Base-by-base conservation (phyloP, 768 basidiomycete species). In the Termitomyces bulborhizus region DNA sequence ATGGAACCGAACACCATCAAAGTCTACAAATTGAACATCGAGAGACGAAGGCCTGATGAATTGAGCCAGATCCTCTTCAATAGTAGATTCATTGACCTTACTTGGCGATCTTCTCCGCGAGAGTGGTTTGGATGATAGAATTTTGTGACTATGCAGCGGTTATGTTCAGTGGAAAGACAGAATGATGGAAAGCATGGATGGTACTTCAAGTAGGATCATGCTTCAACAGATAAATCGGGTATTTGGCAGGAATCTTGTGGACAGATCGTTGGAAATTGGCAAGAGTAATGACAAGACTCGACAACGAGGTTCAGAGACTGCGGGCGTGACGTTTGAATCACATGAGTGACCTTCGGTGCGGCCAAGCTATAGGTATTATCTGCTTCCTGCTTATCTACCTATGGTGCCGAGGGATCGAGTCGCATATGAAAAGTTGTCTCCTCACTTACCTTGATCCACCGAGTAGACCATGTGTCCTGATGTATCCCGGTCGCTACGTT, bases 21-120 rank as follows among this genome's bases (percentile, higher is more conserved):
- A 99, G 73, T 99, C 97, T 51, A 98, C 97, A 63, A 99, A 99
- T 55, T 91, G 83, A 54, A 98, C 88, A 74, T 99, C 97, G 57
- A 98, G 77, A 31, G 89, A 85, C 6, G 89, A 84, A 13, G 96
- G 93, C 69, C 95, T 99, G 67, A 51, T 24, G 26, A 27, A 51
- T 64, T 45, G 66, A 60, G 46, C 43, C 15, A 41, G 15, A 15
- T 37, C 46, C 53, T 26, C 42, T 31, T 49, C 27, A 18, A 3
- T 13, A 21, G 44, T 18, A n/a, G 24, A 29, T 40, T 3, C 27
- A 42, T 46, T 49, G 16, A 4, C 58, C 62, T 63, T 67, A 95
- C 96, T 93, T 96, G 61, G 74, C 72, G 56, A 88, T 80, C 72
- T 96, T 94, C 63, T 98, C 95, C 4, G 81, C 73, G 54, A 98